Conservation (phyloP, 352 stramenopile genomes). For the Globisporangium viniferum region DNA sequence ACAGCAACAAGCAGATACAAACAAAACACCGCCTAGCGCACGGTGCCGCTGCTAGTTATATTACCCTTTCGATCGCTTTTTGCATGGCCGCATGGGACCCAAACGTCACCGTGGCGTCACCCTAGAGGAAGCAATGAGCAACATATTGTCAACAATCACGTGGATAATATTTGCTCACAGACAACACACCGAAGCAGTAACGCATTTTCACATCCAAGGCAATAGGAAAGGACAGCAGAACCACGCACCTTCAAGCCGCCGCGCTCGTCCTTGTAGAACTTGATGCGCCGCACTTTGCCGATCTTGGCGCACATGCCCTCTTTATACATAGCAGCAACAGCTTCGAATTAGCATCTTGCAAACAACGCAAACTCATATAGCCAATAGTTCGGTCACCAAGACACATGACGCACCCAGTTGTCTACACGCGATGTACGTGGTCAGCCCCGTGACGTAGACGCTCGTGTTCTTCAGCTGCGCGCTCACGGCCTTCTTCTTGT, state of each 20-base stretch:
- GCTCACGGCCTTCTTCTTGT: slow-evolving; percentile 10
- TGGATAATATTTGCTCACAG: neutral
- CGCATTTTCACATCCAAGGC: neutral
- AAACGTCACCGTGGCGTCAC: slow-evolving; percentile 86
- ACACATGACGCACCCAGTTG: slow-evolving; percentile 52
- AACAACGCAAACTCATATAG: too few relatives aligned
- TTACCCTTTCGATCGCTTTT: slow-evolving; percentile 73
- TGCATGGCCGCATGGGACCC: slow-evolving; percentile 55
- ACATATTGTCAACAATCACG: too few relatives aligned
- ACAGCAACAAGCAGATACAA: neutral
- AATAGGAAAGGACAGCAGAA: neutral
- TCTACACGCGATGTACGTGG: slow-evolving; percentile 79
- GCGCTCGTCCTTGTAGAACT: slow-evolving; percentile 83
- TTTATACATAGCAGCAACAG: slow-evolving; percentile 14
- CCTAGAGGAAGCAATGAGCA: slow-evolving; percentile 15
- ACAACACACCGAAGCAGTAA: neutral
- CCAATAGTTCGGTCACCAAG: too few relatives aligned
- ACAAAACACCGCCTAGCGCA: neutral
- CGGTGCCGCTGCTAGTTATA: neutral
- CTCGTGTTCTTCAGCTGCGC: slow-evolving; percentile 52
- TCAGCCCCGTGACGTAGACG: slow-evolving; percentile 77
- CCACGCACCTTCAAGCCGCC: slow-evolving; percentile 64
- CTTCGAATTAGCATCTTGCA: neutral
- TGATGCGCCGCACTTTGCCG: slow-evolving; percentile 80
- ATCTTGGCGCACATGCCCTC: slow-evolving; percentile 68